Percentiles rank a stretch among this genome's conserved stretches.
phyloP scores from a whole-genome alignment of 371 early-diverging fungal species.

The Globomyces sp. region DNA sequence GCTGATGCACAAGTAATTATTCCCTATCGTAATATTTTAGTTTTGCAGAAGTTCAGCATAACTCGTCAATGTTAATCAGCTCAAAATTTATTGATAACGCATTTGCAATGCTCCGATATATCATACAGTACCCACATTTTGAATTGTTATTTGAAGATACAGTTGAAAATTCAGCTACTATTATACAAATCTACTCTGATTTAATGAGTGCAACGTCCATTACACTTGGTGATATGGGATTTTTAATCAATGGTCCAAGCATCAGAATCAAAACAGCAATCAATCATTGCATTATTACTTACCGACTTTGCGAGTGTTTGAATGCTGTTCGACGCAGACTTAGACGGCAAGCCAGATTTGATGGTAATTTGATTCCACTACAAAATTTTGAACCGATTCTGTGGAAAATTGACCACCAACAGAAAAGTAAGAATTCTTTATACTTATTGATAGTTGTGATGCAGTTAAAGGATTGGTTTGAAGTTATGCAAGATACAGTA shows the following conservation, averaged over 20 bases:
- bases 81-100: constrained; percentile 41
- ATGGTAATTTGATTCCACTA: constrained; percentile 13
- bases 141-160: constrained; percentile 36
- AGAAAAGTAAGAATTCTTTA: neutral
- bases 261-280: constrained; percentile 35
- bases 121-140: constrained; percentile 41
- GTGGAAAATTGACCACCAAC: too few species aligned
- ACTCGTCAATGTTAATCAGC: constrained; percentile 22
- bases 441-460: constrained; percentile 6
- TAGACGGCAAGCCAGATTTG: constrained; percentile 13
- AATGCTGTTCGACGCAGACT: constrained; percentile 27
- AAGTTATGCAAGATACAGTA: constrained; percentile 19
- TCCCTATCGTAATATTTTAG: constrained; percentile 22
- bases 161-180: constrained; percentile 20
- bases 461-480: constrained; percentile 31
- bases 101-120: constrained; percentile 32
- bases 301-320: constrained; percentile 32
- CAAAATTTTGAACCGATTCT: constrained; percentile 8
- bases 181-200: constrained; percentile 34
- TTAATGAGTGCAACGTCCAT: constrained; percentile 29
- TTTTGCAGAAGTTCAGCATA: constrained; percentile 35
- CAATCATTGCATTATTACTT: constrained; percentile 37
- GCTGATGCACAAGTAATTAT: constrained; percentile 34
- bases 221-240: constrained; percentile 26
- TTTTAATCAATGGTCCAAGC: constrained; percentile 29